These are phyloP conservation scores for Leccinum longicurvipes DNA, from an alignment of 768 basidiomycete genomes.

Conservation along the genomic window DNA sequence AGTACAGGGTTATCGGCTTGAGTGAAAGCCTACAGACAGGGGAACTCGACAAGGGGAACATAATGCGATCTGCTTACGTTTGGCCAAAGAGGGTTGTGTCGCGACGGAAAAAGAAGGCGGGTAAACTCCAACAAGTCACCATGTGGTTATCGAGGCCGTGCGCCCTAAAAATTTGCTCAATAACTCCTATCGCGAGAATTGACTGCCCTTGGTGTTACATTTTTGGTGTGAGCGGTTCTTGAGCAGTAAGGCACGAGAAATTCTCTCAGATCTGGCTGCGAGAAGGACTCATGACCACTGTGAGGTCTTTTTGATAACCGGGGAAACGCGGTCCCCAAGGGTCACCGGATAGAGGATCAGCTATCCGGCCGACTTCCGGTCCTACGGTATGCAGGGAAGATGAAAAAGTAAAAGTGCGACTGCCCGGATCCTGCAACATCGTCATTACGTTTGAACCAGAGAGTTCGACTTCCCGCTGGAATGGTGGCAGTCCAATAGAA, in stretches of 20 bases:
- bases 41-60: background rate
- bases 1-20: constrained; percentile 3
- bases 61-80: constrained; percentile 4
- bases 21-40: constrained; percentile 1
- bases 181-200: constrained; percentile 8
- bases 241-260: background rate
- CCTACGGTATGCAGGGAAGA: background rate
- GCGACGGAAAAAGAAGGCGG: background rate
- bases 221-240: background rate
- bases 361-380: background rate
- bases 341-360: background rate
- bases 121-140: background rate
- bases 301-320: background rate
- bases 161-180: constrained; percentile 11
- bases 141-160: constrained; percentile 2
- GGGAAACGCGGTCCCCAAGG: constrained; percentile 1
- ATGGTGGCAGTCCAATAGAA: background rate
- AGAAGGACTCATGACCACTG: background rate
- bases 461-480: background rate
- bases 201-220: constrained; percentile 8
- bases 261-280: background rate
- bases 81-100: constrained; percentile 3
- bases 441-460: background rate
- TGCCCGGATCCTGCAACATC: background rate
- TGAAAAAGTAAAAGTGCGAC: background rate